Evolutionary conservation across 148 eudicot genomes (phyloP).

Genomic region (Suaeda aralocaspica): DNA sequence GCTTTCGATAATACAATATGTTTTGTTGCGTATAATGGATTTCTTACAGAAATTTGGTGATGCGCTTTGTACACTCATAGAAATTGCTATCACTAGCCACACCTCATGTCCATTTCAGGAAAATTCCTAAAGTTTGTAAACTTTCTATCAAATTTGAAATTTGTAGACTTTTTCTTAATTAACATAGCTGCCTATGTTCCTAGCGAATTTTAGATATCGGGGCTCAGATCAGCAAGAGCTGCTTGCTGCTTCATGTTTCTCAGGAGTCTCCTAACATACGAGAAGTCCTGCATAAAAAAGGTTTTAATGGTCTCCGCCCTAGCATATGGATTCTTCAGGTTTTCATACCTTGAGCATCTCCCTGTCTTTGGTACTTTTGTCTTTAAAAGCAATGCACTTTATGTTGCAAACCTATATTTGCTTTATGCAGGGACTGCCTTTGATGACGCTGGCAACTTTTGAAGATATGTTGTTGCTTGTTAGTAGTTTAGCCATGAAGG

Average conservation of each 20-base stretch:
- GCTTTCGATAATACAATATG: too few species aligned
- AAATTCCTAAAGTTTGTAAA: neutral
- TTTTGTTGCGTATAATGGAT: neutral
- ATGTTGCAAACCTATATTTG: conserved; percentile 9
- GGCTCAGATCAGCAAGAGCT: conserved; percentile 62
- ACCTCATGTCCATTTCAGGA: neutral
- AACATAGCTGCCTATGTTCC: conserved; percentile 16
- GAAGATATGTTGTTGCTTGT: conserved; percentile 47
- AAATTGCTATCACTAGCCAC: neutral
- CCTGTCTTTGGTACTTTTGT: neutral
- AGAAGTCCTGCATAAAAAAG: conserved; percentile 48
- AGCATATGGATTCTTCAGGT: conserved; percentile 92
- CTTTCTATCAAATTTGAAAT: neutral
- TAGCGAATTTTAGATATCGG: conserved; percentile 55
- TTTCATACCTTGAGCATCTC: neutral
- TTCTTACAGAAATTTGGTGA: neutral
- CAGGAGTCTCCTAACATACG: conserved; percentile 47
- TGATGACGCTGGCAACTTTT: conserved; percentile 46
- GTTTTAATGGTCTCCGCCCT: conserved; percentile 67
- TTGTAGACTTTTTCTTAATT: conserved; percentile 3
- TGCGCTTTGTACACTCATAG: neutral
- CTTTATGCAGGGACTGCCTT: conserved; percentile 65
- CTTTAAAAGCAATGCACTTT: neutral
- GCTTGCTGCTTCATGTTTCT: conserved; percentile 66
- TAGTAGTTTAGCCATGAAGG: conserved; percentile 69